These are phyloP conservation scores for Rhizopogon vesiculosus DNA, from an alignment of 768 basidiomycete genomes.

Conservation along the genomic window DNA sequence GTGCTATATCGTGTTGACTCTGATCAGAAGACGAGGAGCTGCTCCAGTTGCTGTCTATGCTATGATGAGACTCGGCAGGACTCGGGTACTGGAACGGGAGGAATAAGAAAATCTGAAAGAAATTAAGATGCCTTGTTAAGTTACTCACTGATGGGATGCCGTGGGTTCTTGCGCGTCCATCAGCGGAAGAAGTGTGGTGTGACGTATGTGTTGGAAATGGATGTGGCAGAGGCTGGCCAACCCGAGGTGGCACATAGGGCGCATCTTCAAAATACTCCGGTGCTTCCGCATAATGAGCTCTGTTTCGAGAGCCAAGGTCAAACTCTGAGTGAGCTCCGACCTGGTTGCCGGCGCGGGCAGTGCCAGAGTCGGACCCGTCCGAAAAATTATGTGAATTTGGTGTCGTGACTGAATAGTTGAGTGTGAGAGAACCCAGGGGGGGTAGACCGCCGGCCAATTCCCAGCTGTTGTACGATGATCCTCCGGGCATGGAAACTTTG, in stretches of 20 bases:
- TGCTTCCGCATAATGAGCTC: slow-evolving; percentile 5
- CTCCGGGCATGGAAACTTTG: slow-evolving; percentile 21
- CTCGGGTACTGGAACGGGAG: slow-evolving; percentile 15
- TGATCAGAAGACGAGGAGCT: slow-evolving; percentile 16
- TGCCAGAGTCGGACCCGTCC: slow-evolving; percentile 16
- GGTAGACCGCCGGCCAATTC: slow-evolving; percentile 6
- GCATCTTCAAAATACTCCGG: slow-evolving; percentile 22
- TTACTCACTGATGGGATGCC: slow-evolving; percentile 13
- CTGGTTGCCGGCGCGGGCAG: slow-evolving; percentile 8
- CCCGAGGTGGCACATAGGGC: slow-evolving; percentile 25
- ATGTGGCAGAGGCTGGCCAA: slow-evolving; percentile 14
- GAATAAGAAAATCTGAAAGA: background rate
- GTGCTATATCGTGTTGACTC: slow-evolving; percentile 4
- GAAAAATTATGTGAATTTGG: slow-evolving; percentile 10
- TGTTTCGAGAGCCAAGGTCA: slow-evolving; percentile 9
- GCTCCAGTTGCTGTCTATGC: slow-evolving; percentile 23
- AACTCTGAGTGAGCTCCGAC: slow-evolving; percentile 10
- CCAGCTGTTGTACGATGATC: slow-evolving; percentile 11
- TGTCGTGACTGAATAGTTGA: slow-evolving; percentile 6
- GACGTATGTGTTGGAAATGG: slow-evolving; percentile 11
- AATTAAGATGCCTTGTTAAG: background rate
- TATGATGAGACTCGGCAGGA: slow-evolving; percentile 20
- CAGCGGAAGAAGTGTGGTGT: slow-evolving; percentile 4
- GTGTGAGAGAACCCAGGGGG: slow-evolving; percentile 11
- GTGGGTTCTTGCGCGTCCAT: slow-evolving; percentile 1